Conservation (phyloP, 805 yeast genomes). For the Wickerhamomyces pijperi region DNA sequence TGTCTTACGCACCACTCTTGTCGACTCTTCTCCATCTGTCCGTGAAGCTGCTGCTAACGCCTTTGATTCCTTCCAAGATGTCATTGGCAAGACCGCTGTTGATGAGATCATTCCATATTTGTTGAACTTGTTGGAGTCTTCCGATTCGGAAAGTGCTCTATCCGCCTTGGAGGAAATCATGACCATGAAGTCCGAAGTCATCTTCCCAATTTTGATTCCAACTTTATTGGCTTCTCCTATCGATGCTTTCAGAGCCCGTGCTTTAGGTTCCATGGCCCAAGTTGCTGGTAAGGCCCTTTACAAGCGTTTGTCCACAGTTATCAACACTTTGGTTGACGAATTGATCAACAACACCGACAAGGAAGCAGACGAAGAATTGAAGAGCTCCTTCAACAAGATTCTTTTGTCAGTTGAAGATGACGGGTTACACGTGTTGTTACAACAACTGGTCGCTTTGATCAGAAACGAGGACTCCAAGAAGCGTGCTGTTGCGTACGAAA, state of each 20-base stretch:
- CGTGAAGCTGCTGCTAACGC: constrained; percentile 88
- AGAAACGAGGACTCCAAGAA: constrained; percentile 63
- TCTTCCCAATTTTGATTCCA: constrained; percentile 90
- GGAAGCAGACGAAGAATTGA: constrained; percentile 28
- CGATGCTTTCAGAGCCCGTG: constrained; percentile 74
- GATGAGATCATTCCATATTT: constrained; percentile 84
- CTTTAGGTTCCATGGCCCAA: constrained; percentile 75
- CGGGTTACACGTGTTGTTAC: constrained; percentile 78
- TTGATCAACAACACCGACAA: constrained; percentile 30
- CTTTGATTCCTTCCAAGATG: constrained; percentile 76
- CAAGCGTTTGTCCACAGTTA: constrained; percentile 60
- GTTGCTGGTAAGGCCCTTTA: constrained; percentile 82
- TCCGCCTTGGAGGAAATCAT: constrained; percentile 84
- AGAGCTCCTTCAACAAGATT: constrained; percentile 54
- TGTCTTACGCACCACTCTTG: constrained; percentile 68
- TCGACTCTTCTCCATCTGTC: constrained; percentile 62
- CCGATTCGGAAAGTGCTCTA: constrained; percentile 64
- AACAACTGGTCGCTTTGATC: constrained; percentile 63
- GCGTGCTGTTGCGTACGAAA: constrained; percentile 52
- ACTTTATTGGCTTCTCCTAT: constrained; percentile 74
- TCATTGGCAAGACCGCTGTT: constrained; percentile 74
- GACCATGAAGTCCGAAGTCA: constrained; percentile 80
- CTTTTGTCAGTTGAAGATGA: constrained; percentile 63
- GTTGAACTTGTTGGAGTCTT: constrained; percentile 52
- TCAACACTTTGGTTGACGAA: constrained; percentile 62